Percentiles rank a stretch among this genome's conserved stretches.
Evolutionary conservation across 2,329 filamentous ascomycete genomes (phyloP).

Genomic region (Coniochaeta sp.): DNA sequence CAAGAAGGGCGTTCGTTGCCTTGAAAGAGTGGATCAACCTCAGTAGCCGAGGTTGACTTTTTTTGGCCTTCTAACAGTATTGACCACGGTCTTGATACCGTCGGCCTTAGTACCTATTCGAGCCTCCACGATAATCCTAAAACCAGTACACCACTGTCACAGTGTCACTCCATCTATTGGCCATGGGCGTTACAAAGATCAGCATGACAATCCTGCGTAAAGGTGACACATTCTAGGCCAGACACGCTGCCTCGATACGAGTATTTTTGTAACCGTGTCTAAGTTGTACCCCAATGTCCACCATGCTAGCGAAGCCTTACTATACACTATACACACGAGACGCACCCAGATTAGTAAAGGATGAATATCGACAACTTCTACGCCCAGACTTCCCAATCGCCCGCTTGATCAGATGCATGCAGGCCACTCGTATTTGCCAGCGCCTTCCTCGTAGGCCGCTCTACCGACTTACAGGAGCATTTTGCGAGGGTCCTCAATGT

Average conservation of each 20-base stretch:
- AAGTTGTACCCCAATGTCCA: background rate
- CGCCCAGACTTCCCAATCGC: background rate
- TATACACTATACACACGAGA: conserved; percentile 2
- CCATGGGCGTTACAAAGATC: too few relatives aligned
- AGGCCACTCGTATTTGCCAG: background rate
- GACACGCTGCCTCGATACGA: background rate
- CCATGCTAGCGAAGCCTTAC: background rate
- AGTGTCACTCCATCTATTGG: too few relatives aligned
- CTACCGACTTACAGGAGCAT: conserved; percentile 60
- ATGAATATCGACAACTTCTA: background rate
- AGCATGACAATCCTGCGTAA: too few relatives aligned
- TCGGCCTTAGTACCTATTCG: background rate
- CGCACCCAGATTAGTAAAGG: background rate
- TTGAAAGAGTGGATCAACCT: background rate
- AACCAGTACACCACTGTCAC: background rate
- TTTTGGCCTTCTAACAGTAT: background rate
- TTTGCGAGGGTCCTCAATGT: conserved; percentile 87
- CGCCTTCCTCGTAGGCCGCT: background rate
- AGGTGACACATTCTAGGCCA: background rate
- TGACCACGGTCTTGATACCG: too few relatives aligned
- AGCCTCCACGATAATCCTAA: background rate
- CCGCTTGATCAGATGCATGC: background rate
- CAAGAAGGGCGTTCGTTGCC: background rate
- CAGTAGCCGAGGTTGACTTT: background rate
- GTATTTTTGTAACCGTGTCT: background rate